phyloP scores from a whole-genome alignment of 2,329 filamentous ascomycete genomes.

The Cadophora sp. region DNA sequence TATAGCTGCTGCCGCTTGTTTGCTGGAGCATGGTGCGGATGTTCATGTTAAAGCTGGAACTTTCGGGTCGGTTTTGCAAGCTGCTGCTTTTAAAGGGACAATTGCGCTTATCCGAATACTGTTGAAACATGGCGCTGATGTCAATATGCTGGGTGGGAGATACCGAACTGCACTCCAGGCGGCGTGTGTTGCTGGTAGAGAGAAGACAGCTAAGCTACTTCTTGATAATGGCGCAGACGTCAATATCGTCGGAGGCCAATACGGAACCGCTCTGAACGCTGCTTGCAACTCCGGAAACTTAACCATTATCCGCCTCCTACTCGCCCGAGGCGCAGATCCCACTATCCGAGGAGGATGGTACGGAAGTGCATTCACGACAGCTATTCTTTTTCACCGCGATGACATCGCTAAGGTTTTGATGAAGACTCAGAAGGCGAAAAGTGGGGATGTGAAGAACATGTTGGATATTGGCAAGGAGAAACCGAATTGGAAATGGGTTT shows the following conservation, averaged over 20 bases:
- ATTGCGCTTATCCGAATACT: neutral
- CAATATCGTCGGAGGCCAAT: constrained; percentile 7
- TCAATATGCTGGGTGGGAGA: constrained; percentile 7
- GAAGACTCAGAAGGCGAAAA: neutral
- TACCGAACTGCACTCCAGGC: constrained; percentile 13
- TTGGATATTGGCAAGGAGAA: neutral
- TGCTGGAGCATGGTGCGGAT: constrained; percentile 8
- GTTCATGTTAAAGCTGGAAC: neutral
- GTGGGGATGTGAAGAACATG: neutral
- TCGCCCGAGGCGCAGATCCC: constrained; percentile 3
- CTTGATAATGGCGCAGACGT: neutral
- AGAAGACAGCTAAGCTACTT: neutral
- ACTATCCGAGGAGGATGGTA: constrained; percentile 1
- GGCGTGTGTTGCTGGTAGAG: neutral
- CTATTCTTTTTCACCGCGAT: neutral
- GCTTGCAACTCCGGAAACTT: neutral
- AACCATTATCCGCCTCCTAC: neutral
- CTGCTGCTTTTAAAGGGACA: neutral
- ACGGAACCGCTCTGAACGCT: constrained; percentile 8
- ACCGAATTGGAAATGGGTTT: neutral
- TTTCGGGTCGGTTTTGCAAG: neutral
- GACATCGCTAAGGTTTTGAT: neutral
- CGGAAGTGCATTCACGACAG: neutral
- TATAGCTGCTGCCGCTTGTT: neutral
- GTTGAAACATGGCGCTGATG: constrained; percentile 1